Base-by-base conservation (phyloP, 192 early-diverging fungal species). In the Coemansia sp. region DNA sequence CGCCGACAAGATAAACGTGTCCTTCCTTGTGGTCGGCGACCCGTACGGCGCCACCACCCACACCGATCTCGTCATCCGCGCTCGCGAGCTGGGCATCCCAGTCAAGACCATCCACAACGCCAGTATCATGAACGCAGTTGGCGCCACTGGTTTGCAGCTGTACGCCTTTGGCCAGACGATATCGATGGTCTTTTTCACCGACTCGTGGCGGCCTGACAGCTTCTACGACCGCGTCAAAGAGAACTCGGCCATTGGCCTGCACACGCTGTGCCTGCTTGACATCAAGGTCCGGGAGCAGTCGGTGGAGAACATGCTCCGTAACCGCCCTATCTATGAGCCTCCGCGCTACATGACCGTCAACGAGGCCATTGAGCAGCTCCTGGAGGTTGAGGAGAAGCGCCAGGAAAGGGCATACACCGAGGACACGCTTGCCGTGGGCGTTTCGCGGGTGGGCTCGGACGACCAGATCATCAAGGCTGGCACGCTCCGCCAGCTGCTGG, bases 81-180 rank as follows among this genome's bases (percentile, higher is more conserved):
- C 97, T 1, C 87, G 87, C 46, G 92, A 97, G 63, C 86, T 89
- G 37, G 66, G 72, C 29, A 93, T 99, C 67, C 84, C 86, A 15
- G 92, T 95, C n/a, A 81, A 88, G 32, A 86, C 87, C 14, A 98
- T 99, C 63, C 97, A 99, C 80, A 99, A 99, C 73, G 94, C 97
- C n/a, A 95, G 93, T 46, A 97, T 99, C 80, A 95, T 99, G 93
- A 99, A 98, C 75, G 97, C 95, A 8, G 84, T 95, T 33, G 95
- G 97, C 14, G 91, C 88, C 41, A 95, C 93, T 53, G 97, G 97
- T 4, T 82, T 99, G 36, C 95, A 97, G 76, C 83, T 99, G 17
- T 99, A 99, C 83, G 93, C 89, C 83, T 98, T 97, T 83, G 97
- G 97, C 14, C 94, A 94, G 70, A 95, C 95, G n/a, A 89, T 99